Evolutionary conservation across 495 filamentous ascomycete species (phyloP).

Genomic region (Penicillium desertorum): DNA sequence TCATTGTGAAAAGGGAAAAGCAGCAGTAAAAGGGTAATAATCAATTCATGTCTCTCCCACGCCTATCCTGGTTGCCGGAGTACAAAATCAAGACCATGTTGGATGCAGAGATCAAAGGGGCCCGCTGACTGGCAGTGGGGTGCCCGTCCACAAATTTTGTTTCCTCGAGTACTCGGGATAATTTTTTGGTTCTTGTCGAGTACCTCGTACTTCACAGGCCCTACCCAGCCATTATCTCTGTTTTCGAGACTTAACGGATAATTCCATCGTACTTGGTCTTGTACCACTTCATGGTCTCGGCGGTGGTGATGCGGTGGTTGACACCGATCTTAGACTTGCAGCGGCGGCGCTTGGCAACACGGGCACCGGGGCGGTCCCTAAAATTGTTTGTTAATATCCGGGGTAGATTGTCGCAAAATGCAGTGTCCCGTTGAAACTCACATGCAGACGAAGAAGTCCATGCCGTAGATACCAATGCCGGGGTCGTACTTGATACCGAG

Average conservation of each 20-base stretch:
- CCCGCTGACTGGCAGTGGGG: slow-evolving; percentile 20
- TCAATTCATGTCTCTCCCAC: slow-evolving; percentile 49
- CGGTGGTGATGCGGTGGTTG: slow-evolving; percentile 85
- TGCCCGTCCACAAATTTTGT: slow-evolving; percentile 30
- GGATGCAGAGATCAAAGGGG: slow-evolving; percentile 33
- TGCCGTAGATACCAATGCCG: slow-evolving; percentile 99
- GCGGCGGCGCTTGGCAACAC: slow-evolving; percentile 91
- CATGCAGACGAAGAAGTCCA: slow-evolving; percentile 99
- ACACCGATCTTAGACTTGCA: slow-evolving; percentile 81
- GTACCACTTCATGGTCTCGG: slow-evolving; percentile 98
- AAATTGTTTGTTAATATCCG: slow-evolving; percentile 25
- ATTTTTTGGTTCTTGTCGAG: slow-evolving; percentile 38
- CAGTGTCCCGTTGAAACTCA: slow-evolving; percentile 37
- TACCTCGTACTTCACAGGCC: slow-evolving; percentile 44
- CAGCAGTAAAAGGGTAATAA: slow-evolving; percentile 39
- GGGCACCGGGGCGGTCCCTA: slow-evolving; percentile 93
- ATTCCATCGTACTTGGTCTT: slow-evolving; percentile 99
- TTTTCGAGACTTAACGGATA: slow-evolving; percentile 66
- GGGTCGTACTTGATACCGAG: slow-evolving; percentile 99
- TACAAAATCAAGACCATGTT: slow-evolving; percentile 39
- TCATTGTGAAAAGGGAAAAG: slow-evolving; percentile 49
- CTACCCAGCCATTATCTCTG: slow-evolving; percentile 25
- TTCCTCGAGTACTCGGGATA: slow-evolving; percentile 28
- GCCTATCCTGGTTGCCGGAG: slow-evolving; percentile 46
- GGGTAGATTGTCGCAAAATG: background rate